phyloP scores from a whole-genome alignment of 2,329 filamentous ascomycete genomes.

The Cucurbitaria berberidis region DNA sequence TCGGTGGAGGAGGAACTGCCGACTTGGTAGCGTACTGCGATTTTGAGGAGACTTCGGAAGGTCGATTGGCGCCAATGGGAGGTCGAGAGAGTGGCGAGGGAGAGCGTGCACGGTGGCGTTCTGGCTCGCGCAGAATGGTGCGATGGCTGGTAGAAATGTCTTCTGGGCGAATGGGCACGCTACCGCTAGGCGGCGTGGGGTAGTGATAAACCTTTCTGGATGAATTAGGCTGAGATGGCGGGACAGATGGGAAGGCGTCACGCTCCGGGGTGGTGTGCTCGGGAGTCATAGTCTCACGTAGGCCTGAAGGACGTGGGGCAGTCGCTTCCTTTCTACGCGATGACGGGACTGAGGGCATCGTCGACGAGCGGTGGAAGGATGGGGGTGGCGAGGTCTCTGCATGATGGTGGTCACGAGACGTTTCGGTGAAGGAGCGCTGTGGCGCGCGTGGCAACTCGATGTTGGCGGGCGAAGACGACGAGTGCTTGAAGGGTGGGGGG shows the following conservation, averaged over 20 bases:
- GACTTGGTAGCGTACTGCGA: constrained; percentile 18
- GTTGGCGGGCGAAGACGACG: constrained; percentile 45
- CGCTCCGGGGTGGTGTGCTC: constrained; percentile 34
- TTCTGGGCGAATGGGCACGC: constrained; percentile 30
- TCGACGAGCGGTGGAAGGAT: constrained; percentile 51
- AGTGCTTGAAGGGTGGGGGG: constrained; percentile 48
- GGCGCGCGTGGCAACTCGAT: constrained; percentile 37
- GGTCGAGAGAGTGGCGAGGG: constrained; percentile 41
- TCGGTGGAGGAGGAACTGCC: constrained; percentile 18
- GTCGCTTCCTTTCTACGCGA: constrained; percentile 36
- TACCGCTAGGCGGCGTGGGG: constrained; percentile 27
- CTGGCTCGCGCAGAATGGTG: constrained; percentile 43
- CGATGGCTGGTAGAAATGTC: constrained; percentile 36
- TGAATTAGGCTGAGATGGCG: constrained; percentile 23
- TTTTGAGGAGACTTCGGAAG: constrained; percentile 20
- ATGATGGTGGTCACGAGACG: constrained; percentile 33
- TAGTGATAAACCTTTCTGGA: constrained; percentile 40
- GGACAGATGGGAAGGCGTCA: constrained; percentile 27
- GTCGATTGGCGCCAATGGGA: constrained; percentile 43
- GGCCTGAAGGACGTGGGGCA: constrained; percentile 31
- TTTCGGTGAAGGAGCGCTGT: constrained; percentile 40
- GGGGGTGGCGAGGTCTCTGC: constrained; percentile 44
- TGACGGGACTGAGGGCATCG: constrained; percentile 45
- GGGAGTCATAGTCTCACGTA: constrained; percentile 39
- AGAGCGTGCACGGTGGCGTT: constrained; percentile 31